Base-by-base conservation (phyloP, 176 grass and related monocot species). In the Raddia guianensis region DNA sequence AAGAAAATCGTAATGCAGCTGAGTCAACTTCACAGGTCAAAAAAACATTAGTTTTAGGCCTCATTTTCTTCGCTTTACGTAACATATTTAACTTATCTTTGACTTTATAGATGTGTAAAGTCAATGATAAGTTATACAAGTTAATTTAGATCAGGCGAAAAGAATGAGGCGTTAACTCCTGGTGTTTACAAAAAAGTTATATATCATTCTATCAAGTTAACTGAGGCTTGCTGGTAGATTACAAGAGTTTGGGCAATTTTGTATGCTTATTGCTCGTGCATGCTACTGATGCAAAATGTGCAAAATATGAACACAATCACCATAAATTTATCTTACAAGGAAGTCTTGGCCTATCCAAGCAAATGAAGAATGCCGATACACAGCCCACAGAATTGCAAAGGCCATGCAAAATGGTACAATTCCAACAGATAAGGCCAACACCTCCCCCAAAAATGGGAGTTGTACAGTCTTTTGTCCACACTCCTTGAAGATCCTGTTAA, bases 301-400 rank as follows among this genome's bases (percentile, higher is more conserved):
- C 8, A 65, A 16, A 5, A 18, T 34, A 78, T 3, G 4, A 46
- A 57, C 0, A 85, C 7, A 74, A 67, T 69, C 0, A 74, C 43
- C 14, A 54, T 16, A 44, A 73, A 19, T 56, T 71, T 20, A 14
- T 79, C 95, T 91, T 88, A 98, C 95, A 65, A 98, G 84, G 73
- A 93, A 83, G 42, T 98, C 95, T 95, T 98, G 92, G 47, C 95
- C 92, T 81, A 98, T 98, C 95, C 95, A 98, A 76, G 95, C 90
- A 92, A 88, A 93, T 6, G 88, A 98, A 69, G 83, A 59, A 84
- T 91, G 90, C 13, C 91, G 95, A 82, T 91, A 90, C 3, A 90
- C 74, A 72, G 75, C 95, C 95, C 95, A 98, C 2, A 98, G 40
- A 93, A 98, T 87, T 32, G 95, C 90, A 80, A 98, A 95, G 44